Base-by-base conservation (phyloP, 441 rosid species). In the Euphorbia celastroides region DNA sequence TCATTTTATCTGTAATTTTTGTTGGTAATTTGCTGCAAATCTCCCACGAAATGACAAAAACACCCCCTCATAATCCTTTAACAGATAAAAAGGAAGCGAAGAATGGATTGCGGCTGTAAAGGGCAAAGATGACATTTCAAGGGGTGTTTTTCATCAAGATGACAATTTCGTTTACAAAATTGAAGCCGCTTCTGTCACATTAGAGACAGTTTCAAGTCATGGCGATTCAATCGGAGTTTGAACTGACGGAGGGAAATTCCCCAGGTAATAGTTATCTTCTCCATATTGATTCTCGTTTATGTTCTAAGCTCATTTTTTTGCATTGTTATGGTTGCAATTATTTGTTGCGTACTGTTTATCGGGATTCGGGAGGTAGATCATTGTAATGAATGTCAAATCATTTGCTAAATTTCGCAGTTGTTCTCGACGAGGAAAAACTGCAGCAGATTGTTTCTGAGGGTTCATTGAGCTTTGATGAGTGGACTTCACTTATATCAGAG, bases 401-500 rank as follows among this genome's bases (percentile, higher is more conserved):
- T 46, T 20, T 65, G 60, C 20, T 72, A 58, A 0, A 60, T 67
- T 65, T 42, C 17, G n/a, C 82, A 81, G 89, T 67, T 77, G 74
- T 74, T 34, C 54, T 76, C 51, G 85, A 79, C 26, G 81, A 79
- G 66, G 68, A 70, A 71, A 77, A 73, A 65, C 81, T 92, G 57
- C 68, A 65, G 65, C 78, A 79, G 70, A 60, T 80, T 1, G 66
- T 84, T 13, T 74, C 81, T 42, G 63, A 73, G 31, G 88, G 80
- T 36, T 62, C 71, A 63, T 79, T 92, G 57, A 74, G 82, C 32
- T 89, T 89, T 70, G 88, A 86, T 66, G 94, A 88, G 20, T 92
- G 96, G 97, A 78, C 86, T 75, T 81, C 82, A n/a, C 85, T 92
- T 64, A 80, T 89, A 54, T 78, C 83, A 14, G 84, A 81, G 60